phyloP scores from a whole-genome alignment of 1,139 yeast species.

The Meyerozyma guilliermondii region DNA sequence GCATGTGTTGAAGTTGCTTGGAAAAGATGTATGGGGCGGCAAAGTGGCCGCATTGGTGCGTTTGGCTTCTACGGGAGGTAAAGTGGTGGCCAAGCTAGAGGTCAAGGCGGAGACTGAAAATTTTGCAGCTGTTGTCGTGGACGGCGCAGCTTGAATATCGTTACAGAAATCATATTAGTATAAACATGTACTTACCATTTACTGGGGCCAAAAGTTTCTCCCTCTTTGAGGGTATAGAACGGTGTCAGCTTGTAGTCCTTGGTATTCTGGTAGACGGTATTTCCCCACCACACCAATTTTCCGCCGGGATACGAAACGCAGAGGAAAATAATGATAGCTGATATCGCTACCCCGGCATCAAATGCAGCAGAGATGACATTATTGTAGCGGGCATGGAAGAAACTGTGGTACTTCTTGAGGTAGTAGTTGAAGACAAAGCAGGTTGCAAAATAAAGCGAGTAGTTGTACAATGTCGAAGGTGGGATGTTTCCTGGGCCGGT shows the following conservation, averaged over 20 bases:
- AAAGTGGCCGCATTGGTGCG: constrained; percentile 68
- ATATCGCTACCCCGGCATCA: constrained; percentile 18
- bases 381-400: constrained; percentile 8
- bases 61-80: constrained; percentile 66
- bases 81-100: constrained; percentile 71
- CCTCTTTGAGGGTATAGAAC: constrained; percentile 21
- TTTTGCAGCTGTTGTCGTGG: constrained; percentile 18
- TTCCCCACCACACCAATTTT: constrained; percentile 31
- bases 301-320: constrained; percentile 18
- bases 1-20: constrained; percentile 77
- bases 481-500: constrained; percentile 47
- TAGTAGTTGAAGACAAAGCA: constrained; percentile 21
- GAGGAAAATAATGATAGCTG: constrained; percentile 18
- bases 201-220: constrained; percentile 36
- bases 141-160: constrained; percentile 8
- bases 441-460: constrained; percentile 38
- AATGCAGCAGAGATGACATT: constrained; percentile 5
- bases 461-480: constrained; percentile 50
- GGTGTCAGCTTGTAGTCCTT: constrained; percentile 18
- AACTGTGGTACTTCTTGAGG: not conserved
- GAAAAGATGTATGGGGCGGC: constrained; percentile 71
- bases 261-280: constrained; percentile 25
- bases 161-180: not conserved
- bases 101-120: constrained; percentile 57
- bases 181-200: constrained; percentile 22